Base-by-base conservation (phyloP, 306 rosid species). In the Prunus campanulata region DNA sequence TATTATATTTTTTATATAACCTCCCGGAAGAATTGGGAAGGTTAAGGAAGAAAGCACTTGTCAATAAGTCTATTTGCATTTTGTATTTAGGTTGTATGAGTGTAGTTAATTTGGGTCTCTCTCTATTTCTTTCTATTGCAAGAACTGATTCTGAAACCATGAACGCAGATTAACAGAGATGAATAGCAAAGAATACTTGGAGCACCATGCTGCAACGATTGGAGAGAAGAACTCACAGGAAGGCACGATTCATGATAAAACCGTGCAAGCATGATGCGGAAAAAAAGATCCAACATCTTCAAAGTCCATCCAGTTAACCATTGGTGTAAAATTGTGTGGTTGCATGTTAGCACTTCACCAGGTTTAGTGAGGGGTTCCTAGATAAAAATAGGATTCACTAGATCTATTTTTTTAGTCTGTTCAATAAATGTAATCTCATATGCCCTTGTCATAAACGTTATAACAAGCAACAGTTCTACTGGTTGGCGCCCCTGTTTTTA, bases 151-250 rank as follows among this genome's bases (percentile, higher is more conserved):
- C 2, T 32, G 35, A 83, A 63, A 32, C 63, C 54, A 27, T 56
- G 29, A 62, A 67, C 86, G 89, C 90, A 94, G 98, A 83, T 80
- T 94, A 85, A 92, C 98, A 20, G 98, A 94, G 87, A 91, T 94
- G 77, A 91, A 89, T 86, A 94, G 97, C 88, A 89, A 62, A 81
- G 97, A 94, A 82, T 94, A 90, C 84, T 85, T 95, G 64, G 90
- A 92, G 72, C 97, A 91, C 16, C 99, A 95, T 80, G 89, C 99
- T 25, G 71, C 77, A 56, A 79, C 75, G 59, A 77, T 87, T 72
- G 88, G 85, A 29, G 91, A 84, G 83, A 88, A 78, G 79, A 44
- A 56, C 20, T 73, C 72, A 63, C 65, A 72, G 68, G 74, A 72
- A 27, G 67, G 54, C 15, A 48, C 18, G 3, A 63, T 56, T 15